Base-by-base conservation (phyloP, 2,329 filamentous ascomycete genomes). In the Verticillium nonalfalfae region DNA sequence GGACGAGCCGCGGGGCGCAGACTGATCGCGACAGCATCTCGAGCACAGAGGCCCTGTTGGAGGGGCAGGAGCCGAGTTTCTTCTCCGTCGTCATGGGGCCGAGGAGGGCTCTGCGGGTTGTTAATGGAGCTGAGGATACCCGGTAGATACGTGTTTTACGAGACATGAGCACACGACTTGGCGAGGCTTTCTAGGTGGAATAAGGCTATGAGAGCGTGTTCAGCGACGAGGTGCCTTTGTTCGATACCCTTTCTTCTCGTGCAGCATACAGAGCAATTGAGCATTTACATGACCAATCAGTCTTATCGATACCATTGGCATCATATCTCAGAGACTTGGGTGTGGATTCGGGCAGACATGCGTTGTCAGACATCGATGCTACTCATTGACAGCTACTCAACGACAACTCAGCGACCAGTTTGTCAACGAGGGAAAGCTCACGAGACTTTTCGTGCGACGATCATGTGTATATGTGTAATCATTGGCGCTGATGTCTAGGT, bases 21-120 rank as follows among this genome's bases (percentile, higher is more conserved):
- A 65, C 67, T 56, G 26, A 71, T 65, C 38, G 68, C 58, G 58
- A 66, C 36, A 69, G 69, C 63, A 59, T 71, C 58, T 57, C 68
- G 68, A 80, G 79, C 62, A 77, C 74, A 45, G 85, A 87, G 61
- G 85, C 88, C 67, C 68, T 90, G 64, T 68, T 89, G 15, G 79
- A 77, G 3, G 85, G 84, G 0, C 80, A 85, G 63, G 87, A 91
- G 71, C 89, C 89, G 63, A 89, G 82, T 62, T 92, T 91, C 74
- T 86, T 90, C 72, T 89, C 82, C 58, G 86, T 90, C 34, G 74
- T 90, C 68, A 73, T 91, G 73, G 88, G 87, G 63, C 88, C 88
- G 26, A 79, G 87, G 68, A 77, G 88, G 69, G 90, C 87, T 68
- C 74, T 91, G 75, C 78, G 87, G 68, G 87, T 91, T 39, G 86